A percentile compares a stretch with the other conserved stretches of the same genome.
These are phyloP conservation scores for Colletotrichum agaves DNA, from an alignment of 2,329 filamentous ascomycete species.

Conservation along the genomic window DNA sequence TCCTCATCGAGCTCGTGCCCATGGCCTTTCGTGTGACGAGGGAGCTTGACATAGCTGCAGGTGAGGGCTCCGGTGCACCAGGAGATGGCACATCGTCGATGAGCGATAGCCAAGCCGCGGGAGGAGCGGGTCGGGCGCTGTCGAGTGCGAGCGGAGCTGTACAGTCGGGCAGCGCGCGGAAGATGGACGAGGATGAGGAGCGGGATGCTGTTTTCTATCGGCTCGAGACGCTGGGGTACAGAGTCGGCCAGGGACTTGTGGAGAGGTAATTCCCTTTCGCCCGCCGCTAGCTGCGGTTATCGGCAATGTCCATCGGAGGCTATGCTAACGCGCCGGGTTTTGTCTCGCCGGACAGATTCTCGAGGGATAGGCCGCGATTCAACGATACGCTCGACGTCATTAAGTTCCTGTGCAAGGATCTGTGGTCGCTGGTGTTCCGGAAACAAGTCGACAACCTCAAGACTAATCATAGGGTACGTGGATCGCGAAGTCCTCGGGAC, in stretches of 20 bases:
- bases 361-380: conserved; percentile 85
- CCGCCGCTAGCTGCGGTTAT: background rate
- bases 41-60: conserved; percentile 69
- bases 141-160: conserved; percentile 39
- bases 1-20: conserved; percentile 96
- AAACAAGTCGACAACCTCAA: conserved; percentile 99
- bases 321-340: background rate
- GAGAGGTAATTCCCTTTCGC: conserved; percentile 71
- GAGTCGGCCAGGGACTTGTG: conserved; percentile 90
- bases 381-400: conserved; percentile 94
- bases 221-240: conserved; percentile 86
- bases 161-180: conserved; percentile 41
- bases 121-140: conserved; percentile 37
- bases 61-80: conserved; percentile 42
- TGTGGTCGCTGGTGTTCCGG: conserved; percentile 93
- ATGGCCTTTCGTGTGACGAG: conserved; percentile 88
- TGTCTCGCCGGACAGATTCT: conserved; percentile 67
- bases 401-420: conserved; percentile 98
- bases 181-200: conserved; percentile 80
- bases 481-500: background rate
- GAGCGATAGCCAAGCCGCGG: conserved; percentile 24
- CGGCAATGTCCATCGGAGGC: background rate
- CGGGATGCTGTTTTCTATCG: conserved; percentile 87
- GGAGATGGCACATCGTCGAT: conserved; percentile 17
- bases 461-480: conserved; percentile 87